These are phyloP conservation scores for Cocos nucifera DNA, from an alignment of 176 grass and related monocot species.

Conservation along the genomic window DNA sequence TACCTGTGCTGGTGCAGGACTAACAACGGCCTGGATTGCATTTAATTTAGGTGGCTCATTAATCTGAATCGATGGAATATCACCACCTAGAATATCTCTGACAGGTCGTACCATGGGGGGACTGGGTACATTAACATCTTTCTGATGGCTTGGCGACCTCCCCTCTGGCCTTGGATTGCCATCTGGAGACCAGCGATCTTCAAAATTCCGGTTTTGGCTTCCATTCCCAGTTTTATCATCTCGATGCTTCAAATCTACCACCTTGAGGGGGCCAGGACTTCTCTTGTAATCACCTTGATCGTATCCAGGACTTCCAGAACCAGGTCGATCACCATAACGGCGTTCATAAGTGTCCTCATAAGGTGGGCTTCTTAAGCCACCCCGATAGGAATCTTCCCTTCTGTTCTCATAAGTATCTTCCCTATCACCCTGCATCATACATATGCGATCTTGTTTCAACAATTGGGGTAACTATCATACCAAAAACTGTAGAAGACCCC, in stretches of 20 bases:
- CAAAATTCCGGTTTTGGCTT: conserved; percentile 2
- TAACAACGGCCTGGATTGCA: conserved; percentile 34
- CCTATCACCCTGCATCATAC: conserved; percentile 27
- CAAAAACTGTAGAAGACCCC: background rate
- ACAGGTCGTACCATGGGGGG: background rate
- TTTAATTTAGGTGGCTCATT: conserved; percentile 46
- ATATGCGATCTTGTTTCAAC: too few relatives aligned
- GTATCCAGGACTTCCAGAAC: conserved; percentile 12
- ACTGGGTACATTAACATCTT: conserved; percentile 5
- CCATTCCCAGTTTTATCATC: too few relatives aligned
- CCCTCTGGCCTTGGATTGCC: background rate
- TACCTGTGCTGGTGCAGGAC: conserved; percentile 49
- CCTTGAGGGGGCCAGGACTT: conserved; percentile 15
- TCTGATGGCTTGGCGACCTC: conserved; percentile 8
- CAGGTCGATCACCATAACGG: conserved; percentile 4
- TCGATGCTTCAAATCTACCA: background rate
- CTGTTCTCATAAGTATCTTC: conserved; percentile 28
- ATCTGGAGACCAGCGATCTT: background rate
- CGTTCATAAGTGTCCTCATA: conserved; percentile 11
- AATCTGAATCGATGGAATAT: conserved; percentile 63
- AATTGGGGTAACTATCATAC: too few relatives aligned
- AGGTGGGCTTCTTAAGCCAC: conserved; percentile 24
- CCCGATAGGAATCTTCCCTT: conserved; percentile 26
- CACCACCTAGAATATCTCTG: conserved; percentile 13
- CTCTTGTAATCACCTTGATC: conserved; percentile 3